Evolutionary conservation across 2,329 filamentous ascomycete genomes (phyloP), one percentile per base, ranked within the genome.

Genomic region (Phialocephala subalpina): DNA sequence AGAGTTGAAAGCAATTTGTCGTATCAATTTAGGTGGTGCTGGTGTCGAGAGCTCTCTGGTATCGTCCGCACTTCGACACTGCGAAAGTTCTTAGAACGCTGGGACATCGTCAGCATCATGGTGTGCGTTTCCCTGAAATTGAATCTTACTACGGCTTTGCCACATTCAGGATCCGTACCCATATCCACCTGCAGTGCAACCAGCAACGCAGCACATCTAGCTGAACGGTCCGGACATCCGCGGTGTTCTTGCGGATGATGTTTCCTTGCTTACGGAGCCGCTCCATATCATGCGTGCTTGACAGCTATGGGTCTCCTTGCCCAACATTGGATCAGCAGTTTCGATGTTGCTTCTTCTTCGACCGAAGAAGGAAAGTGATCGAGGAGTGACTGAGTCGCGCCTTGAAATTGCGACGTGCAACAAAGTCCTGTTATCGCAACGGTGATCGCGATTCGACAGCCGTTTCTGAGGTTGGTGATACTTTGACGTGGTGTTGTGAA

Each of bases 351-450:
- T 27, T 9, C 22, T 14, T 27, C 7, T 12, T 16, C 22, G 47
- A 12, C 47, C 25, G 47, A 52, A 52, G 47, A 29, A 29, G 11
- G 22, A 52, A 27, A 8, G 2, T n/a, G 22, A 52, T n/a, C 38
- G 38, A 14, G 38, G 29, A 5, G 9, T 33, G 42, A 47, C 9
- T 45, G 16, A 56, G 20, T 56, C 27, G 55, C 36, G 42, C 57
- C 45, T n/a, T n/a, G 22, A n/a, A 12, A 25, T 12, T 62, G 60
- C 49, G 60, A 62, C 35, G n/a, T 57, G 60, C 60, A 62, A 62
- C 60, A 62, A 42, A 62, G 16, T n/a, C 25, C 5, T 36, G 20
- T 45, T 3, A 36, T 35, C 12, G 29, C 16, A 49, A 36, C 45
- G 58, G 36, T 27, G 58, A 53, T 53, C 35, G 49, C 52, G 38